Evolutionary conservation across 1,284 basidiomycete species (phyloP).

Genomic region (Microbotryomycetes sp.): DNA sequence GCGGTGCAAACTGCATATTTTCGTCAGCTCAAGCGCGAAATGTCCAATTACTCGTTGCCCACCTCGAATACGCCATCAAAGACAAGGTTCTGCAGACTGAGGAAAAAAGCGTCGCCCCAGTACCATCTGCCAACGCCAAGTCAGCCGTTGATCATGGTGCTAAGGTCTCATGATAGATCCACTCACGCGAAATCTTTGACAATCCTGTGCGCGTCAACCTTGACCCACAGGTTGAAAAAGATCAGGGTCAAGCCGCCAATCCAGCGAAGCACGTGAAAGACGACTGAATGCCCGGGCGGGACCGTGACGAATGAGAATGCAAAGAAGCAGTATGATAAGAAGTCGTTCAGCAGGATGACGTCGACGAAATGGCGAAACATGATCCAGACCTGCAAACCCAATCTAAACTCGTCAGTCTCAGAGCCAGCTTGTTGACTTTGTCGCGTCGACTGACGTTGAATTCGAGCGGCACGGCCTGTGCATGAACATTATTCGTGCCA

Average conservation of each 20-base stretch:
- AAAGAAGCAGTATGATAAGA: constrained; percentile 90
- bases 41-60: constrained; percentile 41
- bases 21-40: neutral
- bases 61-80: constrained; percentile 98
- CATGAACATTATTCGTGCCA: constrained; percentile 40
- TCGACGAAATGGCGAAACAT: constrained; percentile 87
- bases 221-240: constrained; percentile 96
- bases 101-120: constrained; percentile 97
- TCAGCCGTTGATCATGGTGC: neutral
- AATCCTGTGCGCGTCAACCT: constrained; percentile 85
- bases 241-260: constrained; percentile 75
- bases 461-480: constrained; percentile 47
- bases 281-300: constrained; percentile 60
- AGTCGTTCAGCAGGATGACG: constrained; percentile 93
- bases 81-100: constrained; percentile 58
- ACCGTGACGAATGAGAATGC: constrained; percentile 72
- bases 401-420: constrained; percentile 26
- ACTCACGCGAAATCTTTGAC: constrained; percentile 65
- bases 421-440: constrained; percentile 6
- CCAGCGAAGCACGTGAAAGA: constrained; percentile 76
- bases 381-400: constrained; percentile 58
- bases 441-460: constrained; percentile 52
- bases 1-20: constrained; percentile 42
- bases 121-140: constrained; percentile 65
- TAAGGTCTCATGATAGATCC: neutral